Percentiles rank a stretch among this genome's conserved stretches.
phyloP scores from a whole-genome alignment of 371 early-diverging fungal genomes.

The Cokeromyces recurvatus region DNA sequence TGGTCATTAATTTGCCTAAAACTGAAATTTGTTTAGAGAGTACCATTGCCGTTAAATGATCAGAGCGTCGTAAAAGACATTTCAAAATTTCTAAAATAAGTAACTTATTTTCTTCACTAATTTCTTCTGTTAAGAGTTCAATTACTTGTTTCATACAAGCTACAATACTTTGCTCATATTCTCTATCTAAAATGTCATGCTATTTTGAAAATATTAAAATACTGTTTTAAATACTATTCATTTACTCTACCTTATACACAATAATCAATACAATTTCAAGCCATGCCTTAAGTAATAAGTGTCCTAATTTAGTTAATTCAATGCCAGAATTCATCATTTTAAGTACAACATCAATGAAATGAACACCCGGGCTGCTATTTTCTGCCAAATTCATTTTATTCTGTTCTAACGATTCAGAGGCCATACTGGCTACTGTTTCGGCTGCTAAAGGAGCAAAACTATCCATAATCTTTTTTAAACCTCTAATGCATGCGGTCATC shows the following conservation, averaged over 20 bases:
- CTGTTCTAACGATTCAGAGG: slow-evolving; percentile 29
- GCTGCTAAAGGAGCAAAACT: slow-evolving; percentile 43
- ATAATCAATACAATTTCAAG: slow-evolving; percentile 52
- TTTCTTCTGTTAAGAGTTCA: slow-evolving; percentile 39
- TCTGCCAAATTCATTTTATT: slow-evolving; percentile 32
- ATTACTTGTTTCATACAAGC: slow-evolving; percentile 46
- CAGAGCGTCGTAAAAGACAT: slow-evolving; percentile 50
- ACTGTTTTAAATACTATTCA: too few relatives aligned
- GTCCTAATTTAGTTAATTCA: slow-evolving; percentile 36
- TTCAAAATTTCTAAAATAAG: slow-evolving; percentile 53
- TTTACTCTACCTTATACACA: slow-evolving; percentile 57
- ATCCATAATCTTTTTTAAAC: slow-evolving; percentile 49
- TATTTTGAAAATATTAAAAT: slow-evolving; percentile 4
- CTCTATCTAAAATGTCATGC: slow-evolving; percentile 46
- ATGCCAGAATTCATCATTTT: slow-evolving; percentile 44
- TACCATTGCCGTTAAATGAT: slow-evolving; percentile 58
- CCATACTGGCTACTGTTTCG: slow-evolving; percentile 38
- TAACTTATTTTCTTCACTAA: slow-evolving; percentile 59
- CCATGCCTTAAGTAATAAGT: slow-evolving; percentile 52
- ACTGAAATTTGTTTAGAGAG: slow-evolving; percentile 58
- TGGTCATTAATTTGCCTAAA: slow-evolving; percentile 53
- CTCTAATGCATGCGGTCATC: slow-evolving; percentile 35
- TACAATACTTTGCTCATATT: slow-evolving; percentile 38
- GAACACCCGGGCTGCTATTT: slow-evolving; percentile 42
- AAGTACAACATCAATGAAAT: slow-evolving; percentile 46